Percentiles rank a stretch among this genome's conserved stretches.
phyloP scores from a whole-genome alignment of 2,329 filamentous ascomycete genomes.

The Penicillium thymicola region DNA sequence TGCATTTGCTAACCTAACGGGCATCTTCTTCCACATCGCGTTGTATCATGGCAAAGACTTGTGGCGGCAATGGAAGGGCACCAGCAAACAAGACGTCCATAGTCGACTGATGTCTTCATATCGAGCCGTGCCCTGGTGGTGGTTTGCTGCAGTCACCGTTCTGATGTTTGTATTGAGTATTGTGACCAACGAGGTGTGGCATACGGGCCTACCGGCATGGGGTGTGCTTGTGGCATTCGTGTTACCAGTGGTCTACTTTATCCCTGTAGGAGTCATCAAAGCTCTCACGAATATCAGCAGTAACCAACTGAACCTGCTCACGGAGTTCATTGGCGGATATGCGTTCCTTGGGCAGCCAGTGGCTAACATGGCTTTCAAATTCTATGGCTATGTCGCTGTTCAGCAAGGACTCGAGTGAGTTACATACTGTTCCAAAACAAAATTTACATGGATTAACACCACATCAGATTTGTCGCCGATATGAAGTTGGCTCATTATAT shows the following conservation, averaged over 20 bases:
- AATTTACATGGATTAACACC: background rate
- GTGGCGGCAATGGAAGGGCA: slow-evolving; percentile 35
- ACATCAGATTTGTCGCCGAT: slow-evolving; percentile 59
- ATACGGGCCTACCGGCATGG: slow-evolving; percentile 47
- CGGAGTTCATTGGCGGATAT: slow-evolving; percentile 50
- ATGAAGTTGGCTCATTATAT: slow-evolving; percentile 59
- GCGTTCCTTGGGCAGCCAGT: slow-evolving; percentile 47
- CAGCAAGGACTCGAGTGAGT: slow-evolving; percentile 54
- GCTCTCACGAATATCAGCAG: slow-evolving; percentile 49
- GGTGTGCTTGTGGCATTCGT: slow-evolving; percentile 46
- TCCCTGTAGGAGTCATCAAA: slow-evolving; percentile 49
- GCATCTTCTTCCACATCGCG: slow-evolving; percentile 45
- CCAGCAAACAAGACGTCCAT: slow-evolving; percentile 41
- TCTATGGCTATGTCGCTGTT: slow-evolving; percentile 67
- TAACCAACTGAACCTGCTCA: slow-evolving; percentile 48
- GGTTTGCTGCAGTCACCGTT: slow-evolving; percentile 42
- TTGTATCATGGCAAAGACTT: slow-evolving; percentile 40
- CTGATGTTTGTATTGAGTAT: slow-evolving; percentile 38
- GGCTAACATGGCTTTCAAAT: slow-evolving; percentile 65
- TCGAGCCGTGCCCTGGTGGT: slow-evolving; percentile 45
- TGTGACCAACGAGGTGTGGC: slow-evolving; percentile 43
- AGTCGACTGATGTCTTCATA: slow-evolving; percentile 44
- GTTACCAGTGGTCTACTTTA: slow-evolving; percentile 46
- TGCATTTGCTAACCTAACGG: slow-evolving; percentile 64
- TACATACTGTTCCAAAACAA: background rate